phyloP scores from a whole-genome alignment of 2,329 filamentous ascomycete genomes.

The Bipolaris bicolor region DNA sequence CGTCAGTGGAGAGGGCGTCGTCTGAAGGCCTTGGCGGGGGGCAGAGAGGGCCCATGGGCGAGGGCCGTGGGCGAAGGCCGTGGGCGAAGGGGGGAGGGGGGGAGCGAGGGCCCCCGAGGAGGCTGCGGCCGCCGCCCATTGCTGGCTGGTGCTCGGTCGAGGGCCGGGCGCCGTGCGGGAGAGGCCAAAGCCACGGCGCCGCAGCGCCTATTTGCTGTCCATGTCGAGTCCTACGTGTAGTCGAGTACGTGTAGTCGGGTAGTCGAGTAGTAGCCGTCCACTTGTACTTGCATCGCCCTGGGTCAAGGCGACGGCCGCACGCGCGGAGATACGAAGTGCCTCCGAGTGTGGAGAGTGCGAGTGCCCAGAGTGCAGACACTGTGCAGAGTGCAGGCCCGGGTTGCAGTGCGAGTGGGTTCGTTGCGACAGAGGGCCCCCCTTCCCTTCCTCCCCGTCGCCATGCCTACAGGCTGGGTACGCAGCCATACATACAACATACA shows the following conservation, averaged over 20 bases:
- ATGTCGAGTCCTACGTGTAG: not conserved
- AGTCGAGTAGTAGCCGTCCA: too few species aligned
- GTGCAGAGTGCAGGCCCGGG: conserved; percentile 23
- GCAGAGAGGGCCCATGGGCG: not conserved
- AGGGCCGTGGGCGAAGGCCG: not conserved
- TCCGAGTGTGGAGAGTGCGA: conserved; percentile 24
- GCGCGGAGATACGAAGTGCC: not conserved
- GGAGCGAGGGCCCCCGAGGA: not conserved
- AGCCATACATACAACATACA: not conserved
- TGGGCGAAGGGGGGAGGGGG: too few species aligned
- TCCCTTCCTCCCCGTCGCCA: conserved; percentile 1
- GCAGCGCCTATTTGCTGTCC: not conserved
- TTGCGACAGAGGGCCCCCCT: not conserved
- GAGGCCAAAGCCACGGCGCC: not conserved
- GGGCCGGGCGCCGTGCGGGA: not conserved
- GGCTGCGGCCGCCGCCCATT: not conserved
- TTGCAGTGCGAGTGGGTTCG: not conserved
- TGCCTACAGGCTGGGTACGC: not conserved
- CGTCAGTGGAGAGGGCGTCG: conserved; percentile 12
- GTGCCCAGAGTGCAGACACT: conserved; percentile 24
- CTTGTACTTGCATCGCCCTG: too few species aligned
- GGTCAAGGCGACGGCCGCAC: not conserved
- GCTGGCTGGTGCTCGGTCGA: not conserved
- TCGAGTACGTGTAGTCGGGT: too few species aligned
- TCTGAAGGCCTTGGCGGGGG: not conserved